Conservation (phyloP, 805 yeast genomes). For the Candida easanensis region DNA sequence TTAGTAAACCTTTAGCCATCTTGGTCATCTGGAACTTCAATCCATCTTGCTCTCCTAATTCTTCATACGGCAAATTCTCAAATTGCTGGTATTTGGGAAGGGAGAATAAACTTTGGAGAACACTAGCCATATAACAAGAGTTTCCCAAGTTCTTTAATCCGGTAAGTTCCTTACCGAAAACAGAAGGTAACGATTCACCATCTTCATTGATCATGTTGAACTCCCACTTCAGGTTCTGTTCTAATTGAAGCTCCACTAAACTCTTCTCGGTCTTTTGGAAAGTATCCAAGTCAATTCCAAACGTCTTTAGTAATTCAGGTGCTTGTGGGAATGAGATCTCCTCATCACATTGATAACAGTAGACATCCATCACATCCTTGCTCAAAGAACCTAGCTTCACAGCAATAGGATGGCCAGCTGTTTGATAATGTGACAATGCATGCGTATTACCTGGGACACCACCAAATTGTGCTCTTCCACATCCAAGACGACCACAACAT, state of each 20-base stretch:
- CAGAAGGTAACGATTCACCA: conserved; percentile 61
- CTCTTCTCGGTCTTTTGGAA: conserved; percentile 79
- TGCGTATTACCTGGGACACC: conserved; percentile 93
- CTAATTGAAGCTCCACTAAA: conserved; percentile 84
- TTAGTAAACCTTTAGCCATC: conserved; percentile 70
- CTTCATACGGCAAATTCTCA: conserved; percentile 32
- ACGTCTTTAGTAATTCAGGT: conserved; percentile 45
- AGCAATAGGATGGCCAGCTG: conserved; percentile 70
- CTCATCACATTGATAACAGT: conserved; percentile 86
- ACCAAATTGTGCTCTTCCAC: conserved; percentile 95
- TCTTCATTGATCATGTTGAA: conserved; percentile 72
- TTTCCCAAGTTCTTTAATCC: conserved; percentile 92
- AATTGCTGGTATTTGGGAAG: conserved; percentile 29
- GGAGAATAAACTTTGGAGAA: conserved; percentile 65
- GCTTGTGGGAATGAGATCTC: conserved; percentile 76
- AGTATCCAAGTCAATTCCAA: conserved; percentile 60
- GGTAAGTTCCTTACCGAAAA: conserved; percentile 74
- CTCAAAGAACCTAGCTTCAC: conserved; percentile 89
- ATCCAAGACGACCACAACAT: conserved; percentile 86
- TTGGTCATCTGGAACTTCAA: conserved; percentile 75
- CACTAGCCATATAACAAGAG: conserved; percentile 86
- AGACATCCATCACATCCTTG: conserved; percentile 76
- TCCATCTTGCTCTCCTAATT: conserved; percentile 43
- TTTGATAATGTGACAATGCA: conserved; percentile 70
- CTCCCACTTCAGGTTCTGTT: conserved; percentile 92